phyloP scores from a whole-genome alignment of 1,284 basidiomycete genomes.

The Leccinum subrobustum region DNA sequence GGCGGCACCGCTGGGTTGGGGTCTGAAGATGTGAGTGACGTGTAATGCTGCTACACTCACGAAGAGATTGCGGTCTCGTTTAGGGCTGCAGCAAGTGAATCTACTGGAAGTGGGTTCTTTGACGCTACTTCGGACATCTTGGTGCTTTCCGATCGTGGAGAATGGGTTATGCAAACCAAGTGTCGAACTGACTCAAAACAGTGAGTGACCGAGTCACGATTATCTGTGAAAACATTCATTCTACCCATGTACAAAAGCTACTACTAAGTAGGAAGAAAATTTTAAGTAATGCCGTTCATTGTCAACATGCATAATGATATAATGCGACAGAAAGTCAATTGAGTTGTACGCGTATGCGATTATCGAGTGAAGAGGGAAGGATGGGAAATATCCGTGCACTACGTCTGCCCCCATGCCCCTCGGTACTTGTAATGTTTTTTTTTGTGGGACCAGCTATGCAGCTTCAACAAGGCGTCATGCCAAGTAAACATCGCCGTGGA shows the following conservation, averaged over 20 bases:
- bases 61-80: conserved; percentile 18
- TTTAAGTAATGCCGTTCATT: conserved; percentile 17
- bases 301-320: conserved; percentile 31
- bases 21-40: conserved; percentile 11
- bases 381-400: conserved; percentile 39
- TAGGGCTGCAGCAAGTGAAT: conserved; percentile 16
- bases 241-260: conserved; percentile 11
- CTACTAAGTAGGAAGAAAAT: not conserved
- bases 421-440: conserved; percentile 29
- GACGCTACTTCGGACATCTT: conserved; percentile 15
- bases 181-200: not conserved
- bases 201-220: conserved; percentile 3
- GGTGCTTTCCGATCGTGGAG: not conserved
- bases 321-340: conserved; percentile 26
- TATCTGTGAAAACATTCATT: conserved; percentile 3
- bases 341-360: conserved; percentile 28
- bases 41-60: conserved; percentile 14
- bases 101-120: conserved; percentile 6
- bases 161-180: not conserved
- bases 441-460: not conserved
- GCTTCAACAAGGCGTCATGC: conserved; percentile 13
- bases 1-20: conserved; percentile 5
- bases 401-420: conserved; percentile 37
- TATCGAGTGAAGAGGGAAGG: conserved; percentile 27
- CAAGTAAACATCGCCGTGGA: conserved; percentile 10